Conservation (phyloP, 495 filamentous ascomycete genomes). For the Penicillium simplicissimum region DNA sequence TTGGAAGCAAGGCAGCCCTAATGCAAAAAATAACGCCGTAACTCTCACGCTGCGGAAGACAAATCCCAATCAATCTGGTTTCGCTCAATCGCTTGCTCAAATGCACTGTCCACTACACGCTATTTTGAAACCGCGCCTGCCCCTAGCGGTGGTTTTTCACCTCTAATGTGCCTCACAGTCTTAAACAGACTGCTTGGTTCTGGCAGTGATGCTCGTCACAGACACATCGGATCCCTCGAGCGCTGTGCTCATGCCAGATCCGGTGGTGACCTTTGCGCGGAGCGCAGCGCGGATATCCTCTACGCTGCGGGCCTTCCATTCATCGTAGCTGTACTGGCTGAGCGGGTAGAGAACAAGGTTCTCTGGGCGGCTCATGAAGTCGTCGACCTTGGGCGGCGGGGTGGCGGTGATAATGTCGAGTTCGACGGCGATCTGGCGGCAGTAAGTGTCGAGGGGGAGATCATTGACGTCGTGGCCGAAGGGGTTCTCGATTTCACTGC, state of each 20-base stretch:
- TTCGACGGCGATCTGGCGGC: conserved; percentile 67
- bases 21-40: conserved; percentile 28
- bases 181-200: conserved; percentile 33
- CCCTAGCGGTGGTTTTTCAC: too few species aligned
- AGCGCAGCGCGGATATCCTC: conserved; percentile 60
- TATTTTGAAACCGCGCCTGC: background rate
- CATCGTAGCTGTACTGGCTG: conserved; percentile 54
- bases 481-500: conserved; percentile 85
- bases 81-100: conserved; percentile 19
- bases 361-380: conserved; percentile 56
- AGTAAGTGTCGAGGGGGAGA: conserved; percentile 76
- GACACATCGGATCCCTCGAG: conserved; percentile 28
- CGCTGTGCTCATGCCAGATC: conserved; percentile 7
- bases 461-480: conserved; percentile 89
- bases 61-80: conserved; percentile 22
- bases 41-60: conserved; percentile 31
- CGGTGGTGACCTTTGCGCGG: conserved; percentile 42
- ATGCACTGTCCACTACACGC: conserved; percentile 5
- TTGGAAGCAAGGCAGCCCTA: conserved; percentile 16
- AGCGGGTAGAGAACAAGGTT: conserved; percentile 73
- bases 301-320: conserved; percentile 62
- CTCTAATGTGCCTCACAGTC: too few species aligned
- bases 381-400: conserved; percentile 53
- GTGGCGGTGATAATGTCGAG: conserved; percentile 69
- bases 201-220: conserved; percentile 13